A percentile compares a stretch with the other conserved stretches of the same genome.
Conservation (phyloP, 495 filamentous ascomycete genomes). For the Hyphodiscus hymeniophilus region DNA sequence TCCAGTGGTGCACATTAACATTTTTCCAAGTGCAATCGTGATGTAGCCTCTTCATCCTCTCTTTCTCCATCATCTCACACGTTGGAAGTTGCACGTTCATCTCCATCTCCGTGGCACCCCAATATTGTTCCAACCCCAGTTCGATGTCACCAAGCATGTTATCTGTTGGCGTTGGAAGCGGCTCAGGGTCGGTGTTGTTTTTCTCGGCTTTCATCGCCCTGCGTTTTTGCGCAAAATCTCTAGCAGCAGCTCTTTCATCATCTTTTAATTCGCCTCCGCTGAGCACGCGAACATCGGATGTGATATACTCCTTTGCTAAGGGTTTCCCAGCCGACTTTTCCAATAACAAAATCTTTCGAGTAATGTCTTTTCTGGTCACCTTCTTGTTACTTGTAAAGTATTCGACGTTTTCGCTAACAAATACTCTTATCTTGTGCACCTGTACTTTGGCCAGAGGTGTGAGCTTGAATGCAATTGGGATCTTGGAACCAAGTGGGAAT, state of each 20-base stretch:
- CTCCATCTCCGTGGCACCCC: constrained; percentile 93
- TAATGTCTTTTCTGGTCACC: constrained; percentile 78
- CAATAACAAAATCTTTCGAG: constrained; percentile 77
- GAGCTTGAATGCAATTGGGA: constrained; percentile 95
- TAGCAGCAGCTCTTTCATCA: constrained; percentile 34
- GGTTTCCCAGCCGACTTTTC: constrained; percentile 85
- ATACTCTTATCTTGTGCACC: constrained; percentile 93
- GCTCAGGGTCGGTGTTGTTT: constrained; percentile 26
- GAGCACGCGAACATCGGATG: constrained; percentile 70
- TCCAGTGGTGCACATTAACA: constrained; percentile 97
- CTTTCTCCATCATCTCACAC: constrained; percentile 80
- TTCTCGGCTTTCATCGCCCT: constrained; percentile 31
- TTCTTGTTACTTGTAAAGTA: constrained; percentile 85
- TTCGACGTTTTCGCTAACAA: constrained; percentile 87
- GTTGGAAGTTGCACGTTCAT: constrained; percentile 93
- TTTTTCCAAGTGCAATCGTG: constrained; percentile 96
- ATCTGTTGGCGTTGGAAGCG: constrained; percentile 39
- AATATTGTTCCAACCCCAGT: constrained; percentile 47
- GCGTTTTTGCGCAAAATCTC: constrained; percentile 30
- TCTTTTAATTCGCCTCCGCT: constrained; percentile 65
- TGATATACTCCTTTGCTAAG: constrained; percentile 65
- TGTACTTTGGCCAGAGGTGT: constrained; percentile 95
- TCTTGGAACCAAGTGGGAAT: constrained; percentile 84
- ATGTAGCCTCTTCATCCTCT: constrained; percentile 65
- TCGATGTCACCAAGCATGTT: constrained; percentile 81